Evolutionary conservation across 495 filamentous ascomycete species (phyloP).

Genomic region (Neurospora sp.): DNA sequence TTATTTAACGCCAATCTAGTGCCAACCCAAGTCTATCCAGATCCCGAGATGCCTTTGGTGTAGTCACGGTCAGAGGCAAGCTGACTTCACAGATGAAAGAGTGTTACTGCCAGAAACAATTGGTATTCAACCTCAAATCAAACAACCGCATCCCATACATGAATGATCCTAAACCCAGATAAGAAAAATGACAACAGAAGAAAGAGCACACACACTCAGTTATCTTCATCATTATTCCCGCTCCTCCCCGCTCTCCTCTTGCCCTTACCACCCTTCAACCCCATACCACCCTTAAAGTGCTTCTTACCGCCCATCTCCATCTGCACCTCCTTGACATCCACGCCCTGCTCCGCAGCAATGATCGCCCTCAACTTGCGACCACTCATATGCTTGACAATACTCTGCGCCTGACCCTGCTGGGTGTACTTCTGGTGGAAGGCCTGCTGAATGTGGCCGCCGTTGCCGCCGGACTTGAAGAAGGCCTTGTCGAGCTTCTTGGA

Average conservation of each 20-base stretch:
- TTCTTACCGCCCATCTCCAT: slow-evolving; percentile 64
- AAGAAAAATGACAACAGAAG: not conserved
- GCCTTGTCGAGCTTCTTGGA: slow-evolving; percentile 68
- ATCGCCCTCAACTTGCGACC: slow-evolving; percentile 79
- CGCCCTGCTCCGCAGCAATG: slow-evolving; percentile 72
- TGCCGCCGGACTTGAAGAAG: slow-evolving; percentile 67
- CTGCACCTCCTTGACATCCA: slow-evolving; percentile 75
- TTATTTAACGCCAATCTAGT: not conserved
- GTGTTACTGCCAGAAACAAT: not conserved
- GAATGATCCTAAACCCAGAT: not conserved
- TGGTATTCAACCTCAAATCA: not conserved
- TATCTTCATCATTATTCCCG: slow-evolving; percentile 11
- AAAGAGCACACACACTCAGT: slow-evolving; percentile 3
- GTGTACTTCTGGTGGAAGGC: slow-evolving; percentile 82
- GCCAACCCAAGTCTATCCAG: not conserved
- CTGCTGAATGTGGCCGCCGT: slow-evolving; percentile 57
- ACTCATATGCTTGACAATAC: slow-evolving; percentile 51
- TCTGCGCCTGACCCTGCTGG: slow-evolving; percentile 53
- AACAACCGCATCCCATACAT: not conserved
- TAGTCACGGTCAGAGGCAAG: too few species aligned
- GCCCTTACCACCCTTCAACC: slow-evolving; percentile 34
- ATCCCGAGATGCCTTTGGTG: not conserved
- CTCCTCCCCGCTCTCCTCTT: slow-evolving; percentile 26
- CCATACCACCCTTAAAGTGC: slow-evolving; percentile 77
- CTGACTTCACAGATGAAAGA: not conserved